These are phyloP conservation scores for Phytophthora sp. DNA, from an alignment of 352 stramenopile genomes.

Conservation along the genomic window DNA sequence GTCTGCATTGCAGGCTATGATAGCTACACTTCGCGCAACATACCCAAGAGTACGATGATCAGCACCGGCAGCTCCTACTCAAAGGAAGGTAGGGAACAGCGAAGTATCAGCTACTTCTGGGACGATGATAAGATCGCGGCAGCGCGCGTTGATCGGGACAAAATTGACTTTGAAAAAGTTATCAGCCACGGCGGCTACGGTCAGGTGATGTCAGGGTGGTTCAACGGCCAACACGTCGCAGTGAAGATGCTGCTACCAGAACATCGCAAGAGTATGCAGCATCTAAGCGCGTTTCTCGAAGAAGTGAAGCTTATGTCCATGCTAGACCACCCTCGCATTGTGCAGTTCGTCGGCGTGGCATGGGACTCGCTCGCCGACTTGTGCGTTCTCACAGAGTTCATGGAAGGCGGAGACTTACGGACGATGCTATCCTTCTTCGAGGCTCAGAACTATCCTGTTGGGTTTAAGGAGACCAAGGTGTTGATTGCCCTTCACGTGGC, in stretches of 20 bases:
- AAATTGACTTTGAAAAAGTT: slow-evolving; percentile 26
- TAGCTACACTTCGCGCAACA: slow-evolving; percentile 7
- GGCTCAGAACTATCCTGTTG: slow-evolving; percentile 13
- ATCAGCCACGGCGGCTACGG: slow-evolving; percentile 28
- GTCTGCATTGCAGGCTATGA: slow-evolving; percentile 2
- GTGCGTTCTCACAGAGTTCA: slow-evolving; percentile 32
- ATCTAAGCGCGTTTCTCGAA: slow-evolving; percentile 26
- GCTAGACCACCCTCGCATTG: slow-evolving; percentile 31
- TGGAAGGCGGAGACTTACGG: slow-evolving; percentile 32
- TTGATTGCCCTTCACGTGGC: slow-evolving; percentile 32
- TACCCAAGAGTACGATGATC: slow-evolving; percentile 14
- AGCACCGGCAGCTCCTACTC: slow-evolving; percentile 30
- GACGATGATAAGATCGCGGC: slow-evolving; percentile 32
- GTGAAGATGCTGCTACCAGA: slow-evolving; percentile 39
- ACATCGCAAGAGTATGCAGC: slow-evolving; percentile 27
- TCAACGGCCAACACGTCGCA: slow-evolving; percentile 34
- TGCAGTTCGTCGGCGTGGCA: slow-evolving; percentile 29
- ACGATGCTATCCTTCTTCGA: slow-evolving; percentile 22
- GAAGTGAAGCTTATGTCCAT: slow-evolving; percentile 33
- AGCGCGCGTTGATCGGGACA: slow-evolving; percentile 28
- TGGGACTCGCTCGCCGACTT: slow-evolving; percentile 36
- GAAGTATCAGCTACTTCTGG: slow-evolving; percentile 42
- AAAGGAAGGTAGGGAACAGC: slow-evolving; percentile 11
- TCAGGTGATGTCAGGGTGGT: slow-evolving; percentile 26
- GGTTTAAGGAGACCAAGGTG: slow-evolving; percentile 31